Evolutionary conservation across 1,139 yeast species (phyloP).

Genomic region (Scheffersomyces cryptocercus): DNA sequence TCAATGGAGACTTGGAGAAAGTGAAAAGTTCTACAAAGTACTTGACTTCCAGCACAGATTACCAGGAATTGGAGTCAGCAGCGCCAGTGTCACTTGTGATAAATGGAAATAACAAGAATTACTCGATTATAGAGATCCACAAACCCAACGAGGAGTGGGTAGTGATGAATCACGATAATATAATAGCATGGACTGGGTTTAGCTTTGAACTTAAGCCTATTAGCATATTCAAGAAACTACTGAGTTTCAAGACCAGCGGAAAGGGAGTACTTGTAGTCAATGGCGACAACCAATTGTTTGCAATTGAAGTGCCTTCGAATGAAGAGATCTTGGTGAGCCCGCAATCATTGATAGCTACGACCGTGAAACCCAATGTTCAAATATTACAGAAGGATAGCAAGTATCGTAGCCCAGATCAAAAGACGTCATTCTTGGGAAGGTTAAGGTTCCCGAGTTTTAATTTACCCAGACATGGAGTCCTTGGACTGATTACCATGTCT

Average conservation of each 20-base stretch:
- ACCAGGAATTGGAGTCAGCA: constrained; percentile 26
- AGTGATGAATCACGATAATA: constrained; percentile 11
- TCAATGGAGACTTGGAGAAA: constrained; percentile 33
- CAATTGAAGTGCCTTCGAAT: constrained; percentile 11
- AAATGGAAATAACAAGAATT: constrained; percentile 29
- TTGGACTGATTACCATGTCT: background rate
- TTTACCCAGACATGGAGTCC: background rate
- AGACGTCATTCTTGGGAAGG: too few relatives aligned
- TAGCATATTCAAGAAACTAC: constrained; percentile 3
- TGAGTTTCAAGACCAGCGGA: constrained; percentile 13
- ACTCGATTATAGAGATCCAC: constrained; percentile 23
- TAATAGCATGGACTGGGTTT: constrained; percentile 24
- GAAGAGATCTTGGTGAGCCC: constrained; percentile 16
- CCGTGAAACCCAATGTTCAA: constrained; percentile 1
- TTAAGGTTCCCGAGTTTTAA: background rate
- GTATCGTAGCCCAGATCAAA: background rate
- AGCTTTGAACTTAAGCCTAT: constrained; percentile 11
- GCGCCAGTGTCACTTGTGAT: constrained; percentile 30
- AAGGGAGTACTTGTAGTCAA: constrained; percentile 19
- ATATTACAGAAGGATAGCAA: background rate
- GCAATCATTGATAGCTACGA: constrained; percentile 16
- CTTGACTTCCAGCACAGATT: constrained; percentile 18
- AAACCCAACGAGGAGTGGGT: constrained; percentile 15
- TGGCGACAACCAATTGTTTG: constrained; percentile 14
- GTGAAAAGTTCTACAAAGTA: constrained; percentile 14